phyloP scores from a whole-genome alignment of 2,329 filamentous ascomycete species.

The Emmonsiellopsis sp. region DNA sequence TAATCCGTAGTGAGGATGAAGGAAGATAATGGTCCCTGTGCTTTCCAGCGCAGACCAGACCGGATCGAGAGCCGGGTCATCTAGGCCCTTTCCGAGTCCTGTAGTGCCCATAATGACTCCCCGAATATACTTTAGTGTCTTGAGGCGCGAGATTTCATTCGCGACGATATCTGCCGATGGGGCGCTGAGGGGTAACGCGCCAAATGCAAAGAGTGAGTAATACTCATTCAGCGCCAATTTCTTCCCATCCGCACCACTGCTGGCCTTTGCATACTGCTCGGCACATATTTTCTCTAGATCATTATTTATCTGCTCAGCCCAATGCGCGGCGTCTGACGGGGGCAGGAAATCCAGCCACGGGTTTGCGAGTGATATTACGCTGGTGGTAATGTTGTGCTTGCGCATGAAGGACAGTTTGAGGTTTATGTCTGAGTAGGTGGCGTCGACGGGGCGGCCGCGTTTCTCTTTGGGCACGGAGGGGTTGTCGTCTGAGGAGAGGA shows the following conservation, averaged over 20 bases:
- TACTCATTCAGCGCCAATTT: conserved; percentile 34
- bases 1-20: conserved; percentile 88
- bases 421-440: conserved; percentile 70
- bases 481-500: conserved; percentile 39
- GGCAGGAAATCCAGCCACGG: conserved; percentile 85
- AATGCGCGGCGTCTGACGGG: conserved; percentile 49
- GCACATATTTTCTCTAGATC: conserved; percentile 68
- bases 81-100: conserved; percentile 69
- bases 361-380: conserved; percentile 82
- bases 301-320: conserved; percentile 63
- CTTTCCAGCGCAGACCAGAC: conserved; percentile 63
- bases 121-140: conserved; percentile 56
- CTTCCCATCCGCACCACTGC: not conserved
- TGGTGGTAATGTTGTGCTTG: conserved; percentile 69
- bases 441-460: conserved; percentile 72
- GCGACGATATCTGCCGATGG: conserved; percentile 51
- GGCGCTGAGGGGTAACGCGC: conserved; percentile 67
- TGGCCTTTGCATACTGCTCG: not conserved
- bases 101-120: conserved; percentile 86
- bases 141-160: conserved; percentile 54
- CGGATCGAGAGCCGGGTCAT: conserved; percentile 64
- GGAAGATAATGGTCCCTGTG: conserved; percentile 60
- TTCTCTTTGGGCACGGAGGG: conserved; percentile 27
- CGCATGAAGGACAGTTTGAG: conserved; percentile 86
- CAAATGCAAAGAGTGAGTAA: conserved; percentile 73